Evolutionary conservation across 441 rosid species (phyloP).

Genomic region (California macrophylla): DNA sequence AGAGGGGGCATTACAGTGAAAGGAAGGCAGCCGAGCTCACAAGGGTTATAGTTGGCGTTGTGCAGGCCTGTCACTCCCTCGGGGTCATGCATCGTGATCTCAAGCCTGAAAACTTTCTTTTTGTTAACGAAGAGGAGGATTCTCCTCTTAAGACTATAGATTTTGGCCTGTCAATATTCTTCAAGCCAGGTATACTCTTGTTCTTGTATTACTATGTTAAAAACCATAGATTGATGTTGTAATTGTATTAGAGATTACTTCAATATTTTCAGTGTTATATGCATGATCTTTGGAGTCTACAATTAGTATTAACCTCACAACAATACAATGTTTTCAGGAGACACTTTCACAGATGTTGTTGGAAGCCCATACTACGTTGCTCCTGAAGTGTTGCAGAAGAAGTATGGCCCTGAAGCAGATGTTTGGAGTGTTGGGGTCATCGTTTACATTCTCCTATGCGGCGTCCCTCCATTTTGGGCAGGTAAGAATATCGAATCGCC

Average conservation of each 20-base stretch:
- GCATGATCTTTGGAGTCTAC: too few species aligned
- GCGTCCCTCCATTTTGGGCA: constrained; percentile 98
- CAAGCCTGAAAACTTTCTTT: not conserved
- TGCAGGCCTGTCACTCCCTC: not conserved
- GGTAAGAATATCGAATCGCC: constrained; percentile 28
- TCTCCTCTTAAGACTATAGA: not conserved
- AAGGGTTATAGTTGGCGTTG: not conserved
- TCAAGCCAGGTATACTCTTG: not conserved
- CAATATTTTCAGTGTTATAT: too few species aligned
- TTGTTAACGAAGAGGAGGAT: not conserved
- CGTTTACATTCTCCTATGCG: constrained; percentile 70
- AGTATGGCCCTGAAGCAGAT: constrained; percentile 84
- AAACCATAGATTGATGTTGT: too few species aligned
- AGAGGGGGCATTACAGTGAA: not conserved
- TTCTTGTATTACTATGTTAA: too few species aligned
- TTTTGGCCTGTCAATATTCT: not conserved
- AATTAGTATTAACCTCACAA: not conserved
- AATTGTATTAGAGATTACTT: too few species aligned
- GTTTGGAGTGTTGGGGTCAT: constrained; percentile 99
- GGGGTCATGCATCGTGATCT: not conserved
- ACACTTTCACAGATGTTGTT: constrained; percentile 74
- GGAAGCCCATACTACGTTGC: constrained; percentile 98
- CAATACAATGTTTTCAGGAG: constrained; percentile 36
- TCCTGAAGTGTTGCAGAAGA: constrained; percentile 79
- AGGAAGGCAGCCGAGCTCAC: not conserved